A percentile compares a stretch with the other conserved stretches of the same genome.
phyloP scores from a whole-genome alignment of 495 filamentous ascomycete genomes.

The Ascodesmis nigricans region DNA sequence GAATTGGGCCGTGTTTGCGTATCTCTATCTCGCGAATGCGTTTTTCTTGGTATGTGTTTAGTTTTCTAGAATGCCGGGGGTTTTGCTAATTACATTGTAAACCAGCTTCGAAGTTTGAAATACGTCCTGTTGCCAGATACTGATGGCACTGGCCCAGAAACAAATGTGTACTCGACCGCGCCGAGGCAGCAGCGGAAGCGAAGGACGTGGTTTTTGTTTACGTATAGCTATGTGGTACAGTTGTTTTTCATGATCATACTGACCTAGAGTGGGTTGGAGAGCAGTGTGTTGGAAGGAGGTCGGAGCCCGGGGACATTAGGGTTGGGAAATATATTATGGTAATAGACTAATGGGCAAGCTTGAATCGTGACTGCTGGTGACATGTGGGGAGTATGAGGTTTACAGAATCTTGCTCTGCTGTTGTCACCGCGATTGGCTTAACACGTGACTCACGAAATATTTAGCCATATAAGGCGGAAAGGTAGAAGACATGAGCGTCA shows the following conservation, averaged over 20 bases:
- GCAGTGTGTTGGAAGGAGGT: no score
- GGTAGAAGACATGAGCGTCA: no score
- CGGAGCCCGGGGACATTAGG: no score
- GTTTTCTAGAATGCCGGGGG: neutral
- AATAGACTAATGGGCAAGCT: no score
- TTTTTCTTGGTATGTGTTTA: slow-evolving; percentile 60
- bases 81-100: slow-evolving; percentile 3
- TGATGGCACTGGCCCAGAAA: slow-evolving; percentile 37
- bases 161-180: slow-evolving; percentile 47
- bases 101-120: slow-evolving; percentile 80
- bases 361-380: no score
- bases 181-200: slow-evolving; percentile 61
- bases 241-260: slow-evolving; percentile 89
- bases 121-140: slow-evolving; percentile 87
- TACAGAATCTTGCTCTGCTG: no score
- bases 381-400: no score
- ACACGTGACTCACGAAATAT: no score
- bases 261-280: slow-evolving; percentile 24
- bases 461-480: no score
- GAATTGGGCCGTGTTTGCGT: slow-evolving; percentile 70
- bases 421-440: no score
- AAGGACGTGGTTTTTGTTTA: slow-evolving; percentile 83
- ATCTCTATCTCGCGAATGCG: slow-evolving; percentile 81
- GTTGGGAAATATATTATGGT: no score
- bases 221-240: slow-evolving; percentile 86